These are phyloP conservation scores for Chrysochromulina tobinii DNA, from an alignment of 78 protist genomes.

Conservation along the genomic window DNA sequence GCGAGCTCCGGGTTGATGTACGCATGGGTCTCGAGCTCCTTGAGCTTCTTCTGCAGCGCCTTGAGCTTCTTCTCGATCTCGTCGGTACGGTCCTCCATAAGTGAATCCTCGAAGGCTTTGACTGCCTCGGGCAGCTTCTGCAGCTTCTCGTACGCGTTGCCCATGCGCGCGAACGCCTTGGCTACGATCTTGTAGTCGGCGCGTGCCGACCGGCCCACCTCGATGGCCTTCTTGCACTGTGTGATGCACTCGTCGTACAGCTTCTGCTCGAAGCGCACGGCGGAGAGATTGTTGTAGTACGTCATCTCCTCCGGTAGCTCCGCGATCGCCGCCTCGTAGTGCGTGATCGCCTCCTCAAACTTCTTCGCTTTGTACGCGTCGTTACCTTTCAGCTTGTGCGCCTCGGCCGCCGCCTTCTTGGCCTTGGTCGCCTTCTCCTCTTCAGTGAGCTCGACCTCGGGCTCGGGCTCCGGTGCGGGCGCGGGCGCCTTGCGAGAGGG, in stretches of 20 bases:
- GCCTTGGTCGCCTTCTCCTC: constrained; percentile 15
- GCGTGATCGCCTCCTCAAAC: constrained; percentile 69
- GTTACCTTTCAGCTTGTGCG: constrained; percentile 72
- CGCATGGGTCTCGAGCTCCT: constrained; percentile 48
- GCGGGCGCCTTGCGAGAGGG: constrained; percentile 8
- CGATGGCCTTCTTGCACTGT: constrained; percentile 67
- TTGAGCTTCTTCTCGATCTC: constrained; percentile 56
- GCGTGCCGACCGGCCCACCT: constrained; percentile 43
- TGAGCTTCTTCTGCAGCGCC: constrained; percentile 26
- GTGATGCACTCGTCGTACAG: constrained; percentile 38
- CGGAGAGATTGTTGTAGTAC: constrained; percentile 66
- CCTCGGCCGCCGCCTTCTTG: constrained; percentile 59
- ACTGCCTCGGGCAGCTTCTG: constrained; percentile 66
- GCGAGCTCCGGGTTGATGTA: constrained; percentile 69
- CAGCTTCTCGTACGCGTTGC: constrained; percentile 58
- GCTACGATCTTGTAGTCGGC: constrained; percentile 71
- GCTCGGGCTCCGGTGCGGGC: constrained; percentile 19
- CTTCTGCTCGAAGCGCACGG: constrained; percentile 73
- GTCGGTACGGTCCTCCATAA: constrained; percentile 73
- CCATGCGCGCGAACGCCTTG: constrained; percentile 62
- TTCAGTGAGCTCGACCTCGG: constrained; percentile 1
- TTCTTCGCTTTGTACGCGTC: constrained; percentile 67
- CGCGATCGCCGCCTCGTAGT: constrained; percentile 69
- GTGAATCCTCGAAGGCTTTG: constrained; percentile 47
- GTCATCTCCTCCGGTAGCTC: constrained; percentile 56